Conservation (phyloP, 176 grass and related monocot genomes). For the Cymbopogon citratus region DNA sequence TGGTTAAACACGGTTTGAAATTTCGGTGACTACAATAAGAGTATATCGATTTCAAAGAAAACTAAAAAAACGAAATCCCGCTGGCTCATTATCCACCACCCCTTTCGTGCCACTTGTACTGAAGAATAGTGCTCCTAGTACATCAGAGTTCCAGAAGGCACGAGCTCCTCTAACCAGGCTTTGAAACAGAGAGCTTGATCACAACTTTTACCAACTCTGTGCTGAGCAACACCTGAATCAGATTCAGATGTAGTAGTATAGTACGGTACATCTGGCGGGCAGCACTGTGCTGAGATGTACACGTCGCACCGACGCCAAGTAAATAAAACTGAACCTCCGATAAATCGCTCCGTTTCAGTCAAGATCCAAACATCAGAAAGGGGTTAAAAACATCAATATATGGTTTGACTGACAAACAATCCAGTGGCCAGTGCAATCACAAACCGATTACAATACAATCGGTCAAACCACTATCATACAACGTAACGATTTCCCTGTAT, state of each 20-base stretch:
- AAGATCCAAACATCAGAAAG: not conserved
- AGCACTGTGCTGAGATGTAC: not conserved
- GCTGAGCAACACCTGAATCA: not conserved
- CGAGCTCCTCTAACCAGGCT: not conserved
- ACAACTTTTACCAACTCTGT: too few species aligned
- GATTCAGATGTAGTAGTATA: not conserved
- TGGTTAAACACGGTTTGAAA: not conserved
- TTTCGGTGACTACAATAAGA: not conserved
- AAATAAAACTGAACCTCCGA: not conserved
- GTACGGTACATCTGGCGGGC: not conserved
- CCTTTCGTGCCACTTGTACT: not conserved
- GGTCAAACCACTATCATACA: not conserved
- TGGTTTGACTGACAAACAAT: not conserved
- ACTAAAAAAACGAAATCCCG: not conserved
- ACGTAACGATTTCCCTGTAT: not conserved
- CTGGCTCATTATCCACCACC: not conserved
- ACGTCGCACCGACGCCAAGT: not conserved
- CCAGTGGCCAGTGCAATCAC: not conserved
- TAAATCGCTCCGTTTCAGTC: not conserved
- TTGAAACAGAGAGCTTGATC: too few species aligned
- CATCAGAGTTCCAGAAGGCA: not conserved
- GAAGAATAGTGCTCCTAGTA: not conserved
- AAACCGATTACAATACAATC: conserved; percentile 11
- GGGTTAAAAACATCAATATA: not conserved
- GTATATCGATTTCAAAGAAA: not conserved